Evolutionary conservation across 352 stramenopile species (phyloP).

Genomic region (Phytopythium vexans): DNA sequence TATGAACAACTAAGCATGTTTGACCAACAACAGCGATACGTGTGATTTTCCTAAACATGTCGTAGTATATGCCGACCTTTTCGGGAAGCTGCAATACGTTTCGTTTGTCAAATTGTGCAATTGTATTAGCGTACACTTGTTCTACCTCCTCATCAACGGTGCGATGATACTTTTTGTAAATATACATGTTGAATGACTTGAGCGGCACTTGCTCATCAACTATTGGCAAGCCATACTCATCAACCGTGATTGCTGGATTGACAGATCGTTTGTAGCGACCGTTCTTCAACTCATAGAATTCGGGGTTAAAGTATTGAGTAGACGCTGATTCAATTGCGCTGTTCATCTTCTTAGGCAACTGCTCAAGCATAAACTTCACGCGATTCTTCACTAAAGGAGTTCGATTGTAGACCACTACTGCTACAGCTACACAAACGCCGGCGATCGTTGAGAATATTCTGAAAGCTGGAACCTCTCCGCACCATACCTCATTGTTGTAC

Average conservation of each 20-base stretch:
- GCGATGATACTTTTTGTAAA: neutral
- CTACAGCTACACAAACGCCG: neutral
- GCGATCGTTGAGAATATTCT: neutral
- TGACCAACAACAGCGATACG: neutral
- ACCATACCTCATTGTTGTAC: neutral
- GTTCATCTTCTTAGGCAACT: neutral
- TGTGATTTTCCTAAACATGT: neutral
- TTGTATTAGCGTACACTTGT: neutral
- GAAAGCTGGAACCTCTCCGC: neutral
- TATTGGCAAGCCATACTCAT: neutral
- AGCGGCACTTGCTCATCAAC: neutral
- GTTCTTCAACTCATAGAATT: neutral
- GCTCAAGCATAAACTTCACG: too few relatives aligned
- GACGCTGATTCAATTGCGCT: neutral
- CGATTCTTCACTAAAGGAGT: neutral
- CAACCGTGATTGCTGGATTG: neutral
- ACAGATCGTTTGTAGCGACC: neutral
- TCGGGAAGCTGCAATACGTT: neutral
- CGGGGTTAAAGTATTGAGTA: neutral
- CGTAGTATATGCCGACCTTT: neutral
- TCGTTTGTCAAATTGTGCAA: neutral
- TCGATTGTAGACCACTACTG: too few relatives aligned
- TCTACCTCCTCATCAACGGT: neutral
- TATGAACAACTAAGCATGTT: neutral
- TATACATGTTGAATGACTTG: neutral